These are phyloP conservation scores for Paradendryphiella salina DNA, from an alignment of 2,329 filamentous ascomycete genomes.

Conservation along the genomic window DNA sequence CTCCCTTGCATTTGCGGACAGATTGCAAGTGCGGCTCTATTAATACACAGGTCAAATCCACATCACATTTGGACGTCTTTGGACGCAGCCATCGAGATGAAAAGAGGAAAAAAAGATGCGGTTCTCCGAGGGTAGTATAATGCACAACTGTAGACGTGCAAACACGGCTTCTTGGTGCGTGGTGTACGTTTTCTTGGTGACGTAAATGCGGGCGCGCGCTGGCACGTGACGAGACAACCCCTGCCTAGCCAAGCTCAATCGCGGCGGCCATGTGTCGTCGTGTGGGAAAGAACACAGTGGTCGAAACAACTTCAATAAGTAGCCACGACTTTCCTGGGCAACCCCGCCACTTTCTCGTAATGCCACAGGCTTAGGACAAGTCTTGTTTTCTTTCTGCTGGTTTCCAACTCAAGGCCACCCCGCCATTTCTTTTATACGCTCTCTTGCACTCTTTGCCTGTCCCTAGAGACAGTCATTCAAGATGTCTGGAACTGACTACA, in stretches of 20 bases:
- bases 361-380: constrained; percentile 25
- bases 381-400: constrained; percentile 17
- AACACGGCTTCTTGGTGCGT: neutral
- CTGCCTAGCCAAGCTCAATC: constrained; percentile 20
- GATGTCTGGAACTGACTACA: constrained; percentile 74
- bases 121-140: neutral
- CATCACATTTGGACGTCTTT: neutral
- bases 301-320: constrained; percentile 31
- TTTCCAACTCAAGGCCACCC: constrained; percentile 19
- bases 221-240: constrained; percentile 13
- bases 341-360: constrained; percentile 23
- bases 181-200: constrained; percentile 9
- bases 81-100: neutral
- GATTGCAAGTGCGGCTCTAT: neutral
- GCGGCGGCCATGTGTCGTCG: constrained; percentile 29
- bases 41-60: neutral
- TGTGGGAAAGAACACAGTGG: constrained; percentile 36
- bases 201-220: constrained; percentile 10
- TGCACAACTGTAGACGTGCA: too few relatives aligned
- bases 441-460: constrained; percentile 20
- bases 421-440: constrained; percentile 22
- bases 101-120: neutral
- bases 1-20: neutral
- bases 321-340: constrained; percentile 37
- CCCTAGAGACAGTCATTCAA: constrained; percentile 29